Base-by-base conservation (phyloP, 2,329 filamentous ascomycete species). In the Colletotrichum siamense region DNA sequence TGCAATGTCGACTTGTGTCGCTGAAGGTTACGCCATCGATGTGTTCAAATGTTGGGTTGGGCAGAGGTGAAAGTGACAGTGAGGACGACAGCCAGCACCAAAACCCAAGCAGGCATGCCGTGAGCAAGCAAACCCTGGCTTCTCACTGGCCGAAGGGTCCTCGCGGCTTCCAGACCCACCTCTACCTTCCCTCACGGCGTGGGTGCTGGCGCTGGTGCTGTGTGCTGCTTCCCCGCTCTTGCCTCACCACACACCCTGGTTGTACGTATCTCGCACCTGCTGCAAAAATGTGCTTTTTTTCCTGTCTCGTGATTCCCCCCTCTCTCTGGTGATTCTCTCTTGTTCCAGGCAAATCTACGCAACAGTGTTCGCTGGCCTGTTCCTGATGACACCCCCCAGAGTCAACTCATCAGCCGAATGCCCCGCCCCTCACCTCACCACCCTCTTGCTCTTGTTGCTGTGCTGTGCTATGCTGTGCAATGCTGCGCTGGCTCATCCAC, bases 291-390 rank as follows among this genome's bases (percentile, higher is more conserved):
- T 34, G 22, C 59, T 74, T 73, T 76, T 72, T 72, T 75, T 65
- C 32, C n/a, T 34, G 74, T 77, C 74, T 77, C 65, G 71, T 77
- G 71, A 76, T 66, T 62, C 49, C 55, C 49, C 49, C 59, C 59
- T 49, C 44, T 52, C 59, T 69, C 49, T 69, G 16, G 61, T 61
- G 65, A 28, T 77, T 74, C 74, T 74, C 49, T 77, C 55, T 32
- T 55, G 39, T 77, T 74, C 74, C 71, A 77, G 62, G 62, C 65
- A 62, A 65, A 62, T 77, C 74, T 70, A 77, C 65, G 65, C 66
- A 44, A 61, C 71, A 75, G 62, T n/a, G 32, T 52, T 69, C 44
- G 52, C 55, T 67, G 69, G 49, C 22, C 34, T 36, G 39, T 24
- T 26, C 34, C 63, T 76, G 24, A 69, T 8, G n/a, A 13, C 73